Base-by-base conservation (phyloP, 2,329 filamentous ascomycete species). In the Fusarium anthophilum region DNA sequence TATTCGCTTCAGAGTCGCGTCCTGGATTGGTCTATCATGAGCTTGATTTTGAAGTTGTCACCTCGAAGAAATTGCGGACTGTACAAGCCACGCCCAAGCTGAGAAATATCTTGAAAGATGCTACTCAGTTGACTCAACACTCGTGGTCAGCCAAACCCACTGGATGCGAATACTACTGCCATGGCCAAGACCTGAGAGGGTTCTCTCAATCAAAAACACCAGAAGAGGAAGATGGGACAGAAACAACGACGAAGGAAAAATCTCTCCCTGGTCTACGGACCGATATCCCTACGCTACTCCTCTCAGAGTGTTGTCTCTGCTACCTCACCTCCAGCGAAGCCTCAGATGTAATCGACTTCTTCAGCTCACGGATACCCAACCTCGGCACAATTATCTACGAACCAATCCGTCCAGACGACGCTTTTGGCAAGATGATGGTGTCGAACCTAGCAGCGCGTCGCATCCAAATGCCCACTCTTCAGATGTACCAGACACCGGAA, bases 291-390 rank as follows among this genome's bases (percentile, higher is more conserved):
- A 99, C 96, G 0, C 84, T 99, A 14, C 83, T 99, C 30, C 87
- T 99, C 12, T 98, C 96, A 1, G 96, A 99, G 82, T 98, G 96
- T 86, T 99, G 96, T 80, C 88, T 99, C 38, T 94, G 96, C 81
- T 99, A 99, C 79, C 88, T 99, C 3, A 87, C 91, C 14, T 87
- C 91, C 0, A 78, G 87, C 0, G 88, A 91, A 58, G 92, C 95
- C 0, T 86, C 87, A 43, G 83, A 84, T 4, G 90, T 96, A 9
- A 82, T 97, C 28, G 81, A 85, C 22, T 91, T 90, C 81, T 94
- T 96, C 77, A 86, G 87, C 22, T 82, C 85, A 6, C 83, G 81
- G 26, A 88, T 90, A 43, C 75, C 80, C 55, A 71, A 84, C 80
- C 63, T 91, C 72, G 76, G 88, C 82, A 83, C 97, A 7, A 84